Conservation (phyloP, 1,139 yeast genomes). For the Sugiyamaella sp. region DNA sequence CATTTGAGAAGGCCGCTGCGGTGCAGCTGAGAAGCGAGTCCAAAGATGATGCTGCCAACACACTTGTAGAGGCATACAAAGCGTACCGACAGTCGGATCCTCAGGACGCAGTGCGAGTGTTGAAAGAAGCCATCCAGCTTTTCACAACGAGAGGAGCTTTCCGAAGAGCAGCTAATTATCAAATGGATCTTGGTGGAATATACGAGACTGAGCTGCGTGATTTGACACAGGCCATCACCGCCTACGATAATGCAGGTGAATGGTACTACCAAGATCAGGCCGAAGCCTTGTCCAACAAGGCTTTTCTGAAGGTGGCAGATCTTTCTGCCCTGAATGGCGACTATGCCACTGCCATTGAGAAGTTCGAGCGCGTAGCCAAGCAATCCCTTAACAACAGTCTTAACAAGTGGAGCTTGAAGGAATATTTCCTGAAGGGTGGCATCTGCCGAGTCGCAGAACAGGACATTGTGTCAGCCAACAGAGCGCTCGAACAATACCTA, state of each 20-base stretch:
- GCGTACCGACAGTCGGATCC: conserved; percentile 77
- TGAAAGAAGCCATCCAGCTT: conserved; percentile 75
- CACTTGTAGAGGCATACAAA: conserved; percentile 89
- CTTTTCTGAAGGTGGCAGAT: conserved; percentile 88
- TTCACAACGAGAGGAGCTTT: conserved; percentile 92
- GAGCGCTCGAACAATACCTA: conserved; percentile 63
- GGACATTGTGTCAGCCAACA: conserved; percentile 83
- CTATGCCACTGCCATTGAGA: conserved; percentile 71
- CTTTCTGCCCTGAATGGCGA: conserved; percentile 75
- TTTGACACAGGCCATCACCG: conserved; percentile 64
- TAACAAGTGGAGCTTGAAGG: conserved; percentile 91
- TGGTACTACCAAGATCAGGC: conserved; percentile 96
- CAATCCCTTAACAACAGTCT: conserved; percentile 73
- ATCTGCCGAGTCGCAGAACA: conserved; percentile 78
- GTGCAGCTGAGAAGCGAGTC: conserved; percentile 74
- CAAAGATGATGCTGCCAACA: conserved; percentile 90
- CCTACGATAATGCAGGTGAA: conserved; percentile 94
- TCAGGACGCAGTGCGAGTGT: conserved; percentile 72
- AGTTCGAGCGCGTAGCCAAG: conserved; percentile 76
- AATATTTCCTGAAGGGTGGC: conserved; percentile 81
- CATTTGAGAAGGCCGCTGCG: conserved; percentile 84
- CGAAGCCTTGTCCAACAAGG: conserved; percentile 85
- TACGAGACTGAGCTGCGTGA: conserved; percentile 78
- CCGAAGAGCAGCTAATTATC: conserved; percentile 93
- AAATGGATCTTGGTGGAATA: conserved; percentile 84